phyloP scores from a whole-genome alignment of 139 green algal species.

The Desmodesmus armatus region DNA sequence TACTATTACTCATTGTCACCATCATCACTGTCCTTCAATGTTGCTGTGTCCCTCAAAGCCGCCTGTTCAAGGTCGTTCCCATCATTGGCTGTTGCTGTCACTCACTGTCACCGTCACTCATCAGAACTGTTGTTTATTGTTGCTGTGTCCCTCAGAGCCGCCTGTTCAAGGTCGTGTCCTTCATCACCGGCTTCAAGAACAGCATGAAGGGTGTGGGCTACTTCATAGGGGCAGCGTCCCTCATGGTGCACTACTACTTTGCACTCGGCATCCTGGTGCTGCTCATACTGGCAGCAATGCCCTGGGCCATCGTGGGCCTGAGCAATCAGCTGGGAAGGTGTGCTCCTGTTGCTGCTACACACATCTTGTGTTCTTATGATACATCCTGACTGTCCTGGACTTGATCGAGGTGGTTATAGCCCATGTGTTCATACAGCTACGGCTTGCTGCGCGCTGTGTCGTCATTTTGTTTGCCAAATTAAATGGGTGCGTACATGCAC shows the following conservation, averaged over 20 bases:
- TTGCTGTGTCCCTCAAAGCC: conserved; percentile 8
- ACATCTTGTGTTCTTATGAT: too few relatives aligned
- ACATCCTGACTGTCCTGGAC: too few relatives aligned
- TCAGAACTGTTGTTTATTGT: too few relatives aligned
- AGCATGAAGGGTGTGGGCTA: conserved; percentile 82
- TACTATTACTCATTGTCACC: too few relatives aligned
- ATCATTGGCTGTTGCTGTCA: conserved; percentile 42
- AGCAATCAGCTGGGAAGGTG: conserved; percentile 43
- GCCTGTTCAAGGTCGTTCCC: conserved; percentile 69
- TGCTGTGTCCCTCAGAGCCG: conserved; percentile 22
- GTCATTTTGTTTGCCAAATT: too few relatives aligned
- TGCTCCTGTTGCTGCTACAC: background rate
- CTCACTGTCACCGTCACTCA: too few relatives aligned
- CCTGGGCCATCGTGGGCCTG: conserved; percentile 70
- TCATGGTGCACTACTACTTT: conserved; percentile 82
- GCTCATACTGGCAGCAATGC: conserved; percentile 78
- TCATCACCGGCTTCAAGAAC: conserved; percentile 92
- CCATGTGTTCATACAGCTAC: too few relatives aligned
- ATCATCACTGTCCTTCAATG: too few relatives aligned
- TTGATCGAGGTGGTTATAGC: too few relatives aligned
- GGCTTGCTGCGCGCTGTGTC: too few relatives aligned
- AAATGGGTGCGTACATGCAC: too few relatives aligned
- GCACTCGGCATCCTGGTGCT: conserved; percentile 71
- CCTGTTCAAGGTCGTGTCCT: conserved; percentile 70
- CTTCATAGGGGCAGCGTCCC: conserved; percentile 82